Evolutionary conservation across 768 basidiomycete species (phyloP).

Genomic region (Amanita jacksonii): DNA sequence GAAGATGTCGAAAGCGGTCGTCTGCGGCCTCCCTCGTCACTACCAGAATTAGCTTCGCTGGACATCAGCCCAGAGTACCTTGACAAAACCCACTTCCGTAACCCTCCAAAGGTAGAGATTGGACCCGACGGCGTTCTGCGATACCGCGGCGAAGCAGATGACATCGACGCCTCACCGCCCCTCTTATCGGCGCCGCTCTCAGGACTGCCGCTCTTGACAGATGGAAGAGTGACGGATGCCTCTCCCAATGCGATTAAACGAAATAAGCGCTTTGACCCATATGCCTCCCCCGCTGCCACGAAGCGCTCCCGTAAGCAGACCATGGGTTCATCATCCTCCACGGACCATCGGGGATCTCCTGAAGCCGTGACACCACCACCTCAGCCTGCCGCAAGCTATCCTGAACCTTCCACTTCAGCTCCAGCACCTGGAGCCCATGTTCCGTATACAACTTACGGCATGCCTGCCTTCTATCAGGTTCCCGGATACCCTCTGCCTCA

Average conservation of each 20-base stretch:
- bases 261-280: conserved; percentile 34
- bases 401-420: conserved; percentile 17
- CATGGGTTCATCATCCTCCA: conserved; percentile 10
- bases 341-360: conserved; percentile 5
- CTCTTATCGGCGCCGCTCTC: conserved; percentile 31
- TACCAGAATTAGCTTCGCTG: conserved; percentile 79
- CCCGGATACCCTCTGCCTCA: conserved; percentile 7
- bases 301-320: conserved; percentile 32
- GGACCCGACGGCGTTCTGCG: conserved; percentile 75
- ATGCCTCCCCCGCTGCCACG: conserved; percentile 17
- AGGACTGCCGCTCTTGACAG: conserved; percentile 40
- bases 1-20: conserved; percentile 87
- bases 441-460: conserved; percentile 23
- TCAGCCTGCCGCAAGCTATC: conserved; percentile 16
- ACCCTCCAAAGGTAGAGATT: conserved; percentile 81
- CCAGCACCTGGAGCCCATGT: conserved; percentile 10
- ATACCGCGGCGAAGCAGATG: conserved; percentile 80
- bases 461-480: conserved; percentile 10
- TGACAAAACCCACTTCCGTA: conserved; percentile 84
- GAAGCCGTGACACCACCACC: conserved; percentile 9
- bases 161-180: conserved; percentile 38
- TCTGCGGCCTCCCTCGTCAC: conserved; percentile 77
- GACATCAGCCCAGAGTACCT: conserved; percentile 85
- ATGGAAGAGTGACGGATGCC: conserved; percentile 31
- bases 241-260: conserved; percentile 24